Evolutionary conservation across 495 filamentous ascomycete species (phyloP).

Genomic region (Neohortaea acidophila): DNA sequence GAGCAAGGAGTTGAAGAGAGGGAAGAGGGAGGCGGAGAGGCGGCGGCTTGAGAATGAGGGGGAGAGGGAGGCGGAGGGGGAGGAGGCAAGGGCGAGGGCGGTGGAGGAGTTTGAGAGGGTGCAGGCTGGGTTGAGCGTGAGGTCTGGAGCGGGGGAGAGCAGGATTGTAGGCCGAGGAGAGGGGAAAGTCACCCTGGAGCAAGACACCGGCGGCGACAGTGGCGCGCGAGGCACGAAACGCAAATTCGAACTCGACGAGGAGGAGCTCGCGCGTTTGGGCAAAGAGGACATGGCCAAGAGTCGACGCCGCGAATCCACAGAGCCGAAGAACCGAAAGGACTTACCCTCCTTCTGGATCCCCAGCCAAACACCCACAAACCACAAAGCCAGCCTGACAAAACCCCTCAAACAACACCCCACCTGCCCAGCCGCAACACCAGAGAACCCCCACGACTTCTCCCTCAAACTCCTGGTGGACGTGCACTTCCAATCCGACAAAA

Average conservation of each 20-base stretch:
- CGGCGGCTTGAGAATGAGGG: slow-evolving; percentile 40
- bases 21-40: slow-evolving; percentile 51
- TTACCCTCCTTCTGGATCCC: slow-evolving; percentile 93
- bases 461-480: slow-evolving; percentile 69
- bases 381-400: slow-evolving; percentile 37
- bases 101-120: slow-evolving; percentile 32
- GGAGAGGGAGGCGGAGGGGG: slow-evolving; percentile 37
- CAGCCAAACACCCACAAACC: slow-evolving; percentile 52
- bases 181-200: slow-evolving; percentile 32
- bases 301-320: slow-evolving; percentile 39
- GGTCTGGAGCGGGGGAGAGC: slow-evolving; percentile 23
- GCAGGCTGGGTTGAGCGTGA: slow-evolving; percentile 54
- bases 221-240: slow-evolving; percentile 44
- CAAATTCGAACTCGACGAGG: slow-evolving; percentile 72
- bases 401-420: slow-evolving; percentile 44
- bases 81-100: slow-evolving; percentile 29
- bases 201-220: slow-evolving; percentile 13
- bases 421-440: slow-evolving; percentile 62
- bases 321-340: slow-evolving; percentile 30
- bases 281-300: slow-evolving; percentile 52
- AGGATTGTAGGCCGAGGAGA: slow-evolving; percentile 28
- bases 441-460: slow-evolving; percentile 59
- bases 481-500: slow-evolving; percentile 61
- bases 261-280: slow-evolving; percentile 58
- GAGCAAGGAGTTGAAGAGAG: slow-evolving; percentile 78